A percentile compares a stretch with the other conserved stretches of the same genome.
Evolutionary conservation across 495 filamentous ascomycete genomes (phyloP).

Genomic region (Polyplosphaeria fusca): DNA sequence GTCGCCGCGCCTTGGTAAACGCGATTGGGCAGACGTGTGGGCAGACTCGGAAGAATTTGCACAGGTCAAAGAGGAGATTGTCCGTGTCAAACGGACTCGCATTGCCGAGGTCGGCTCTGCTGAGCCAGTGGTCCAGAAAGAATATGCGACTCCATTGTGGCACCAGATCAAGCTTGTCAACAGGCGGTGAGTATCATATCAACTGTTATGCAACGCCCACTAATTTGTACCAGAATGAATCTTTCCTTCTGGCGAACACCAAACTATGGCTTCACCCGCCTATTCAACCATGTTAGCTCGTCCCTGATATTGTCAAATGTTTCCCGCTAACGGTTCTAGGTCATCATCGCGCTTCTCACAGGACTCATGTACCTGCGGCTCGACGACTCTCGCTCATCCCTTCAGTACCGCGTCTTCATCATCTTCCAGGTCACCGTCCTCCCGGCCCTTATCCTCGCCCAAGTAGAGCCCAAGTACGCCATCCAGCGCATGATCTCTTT

Average conservation of each 20-base stretch:
- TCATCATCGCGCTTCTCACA: constrained; percentile 68
- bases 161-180: constrained; percentile 69
- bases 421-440: constrained; percentile 79
- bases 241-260: constrained; percentile 70
- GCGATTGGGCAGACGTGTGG: constrained; percentile 82
- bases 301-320: no score
- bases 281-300: constrained; percentile 79
- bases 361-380: constrained; percentile 71
- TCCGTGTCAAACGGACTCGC: constrained; percentile 60
- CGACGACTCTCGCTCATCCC: constrained; percentile 60
- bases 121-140: constrained; percentile 49
- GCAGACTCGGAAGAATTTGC: constrained; percentile 65
- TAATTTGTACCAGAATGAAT: constrained; percentile 43
- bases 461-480: constrained; percentile 75
- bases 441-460: constrained; percentile 70
- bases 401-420: constrained; percentile 79
- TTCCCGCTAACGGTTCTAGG: no score
- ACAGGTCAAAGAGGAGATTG: constrained; percentile 62
- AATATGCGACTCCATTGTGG: constrained; percentile 70
- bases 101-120: constrained; percentile 45
- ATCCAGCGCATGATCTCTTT: constrained; percentile 72
- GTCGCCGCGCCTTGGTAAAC: constrained; percentile 65
- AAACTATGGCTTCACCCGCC: constrained; percentile 72
- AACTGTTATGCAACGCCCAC: no score
- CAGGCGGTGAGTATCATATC: constrained; percentile 41